Base-by-base conservation (phyloP, 768 basidiomycete species). In the Mycena latifolia region DNA sequence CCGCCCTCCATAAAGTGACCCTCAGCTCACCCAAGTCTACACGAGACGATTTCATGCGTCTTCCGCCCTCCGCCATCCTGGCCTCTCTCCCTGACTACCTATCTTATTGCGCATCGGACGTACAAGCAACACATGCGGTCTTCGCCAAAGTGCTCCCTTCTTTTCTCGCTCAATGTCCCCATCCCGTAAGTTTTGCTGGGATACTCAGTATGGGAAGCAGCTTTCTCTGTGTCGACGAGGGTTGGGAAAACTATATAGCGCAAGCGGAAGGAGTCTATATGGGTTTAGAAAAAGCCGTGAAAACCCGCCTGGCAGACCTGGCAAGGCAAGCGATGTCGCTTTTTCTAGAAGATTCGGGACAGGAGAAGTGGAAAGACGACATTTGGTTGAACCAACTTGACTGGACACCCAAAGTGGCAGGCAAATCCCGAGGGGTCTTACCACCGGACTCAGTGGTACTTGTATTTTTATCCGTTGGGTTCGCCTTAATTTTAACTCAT, bases 161-260 rank as follows among this genome's bases (percentile, higher is more conserved):
- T 0, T 99, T 97, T 75, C 83, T 95, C 46, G 74, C 82, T 29
- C 88, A 88, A 7, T 99, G 96, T 77, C 95, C 96, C 0, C 93
- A 92, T 75, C 98, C 96, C 0, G 96, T 94, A 3, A 92, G 94
- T 1, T 98, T 98, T 75, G 91, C 95, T 0, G 96, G 97, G 7
- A 85, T 96, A 28, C 79, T 96, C 46, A 88, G 88, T 5, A 99
- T 99, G 98, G 93, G 94, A 0, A 94, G 91, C 20, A 90, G 93
- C 55, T 94, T 98, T 73, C 81, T 99, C 45, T 91, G 95, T 1
- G 95, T 99, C 52, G 93, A 99, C 75, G 84, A 95, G 71, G 84
- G 87, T 56, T 99, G 97, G 98, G 89, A 96, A 66, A 79, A 80
- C 15, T 99, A 99, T 77, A 76, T 98, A 22, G 79, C 85, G 37